phyloP scores from a whole-genome alignment of 371 early-diverging fungal genomes.

The Rhizopus arrhizus region DNA sequence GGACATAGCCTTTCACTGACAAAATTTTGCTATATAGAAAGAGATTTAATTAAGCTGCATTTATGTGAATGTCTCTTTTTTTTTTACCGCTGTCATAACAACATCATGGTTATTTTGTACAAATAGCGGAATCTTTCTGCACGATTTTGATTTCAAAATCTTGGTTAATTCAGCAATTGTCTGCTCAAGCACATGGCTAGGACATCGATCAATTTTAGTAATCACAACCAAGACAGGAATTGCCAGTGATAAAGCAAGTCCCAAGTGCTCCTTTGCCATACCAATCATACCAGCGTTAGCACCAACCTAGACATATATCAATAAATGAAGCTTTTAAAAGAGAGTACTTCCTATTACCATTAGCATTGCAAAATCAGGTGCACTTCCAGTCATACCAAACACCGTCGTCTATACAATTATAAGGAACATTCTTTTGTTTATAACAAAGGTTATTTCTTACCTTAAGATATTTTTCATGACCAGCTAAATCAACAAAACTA shows the following conservation, averaged over 20 bases:
- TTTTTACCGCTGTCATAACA: conserved; percentile 69
- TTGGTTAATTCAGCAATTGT: conserved; percentile 83
- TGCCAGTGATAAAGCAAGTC: conserved; percentile 79
- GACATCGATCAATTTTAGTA: conserved; percentile 93
- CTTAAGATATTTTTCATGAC: conserved; percentile 92
- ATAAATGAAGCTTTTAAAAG: too few relatives aligned
- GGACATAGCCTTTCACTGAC: conserved; percentile 89
- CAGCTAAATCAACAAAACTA: conserved; percentile 88
- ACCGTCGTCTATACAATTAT: conserved; percentile 74
- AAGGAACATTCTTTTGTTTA: neutral
- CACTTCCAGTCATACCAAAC: conserved; percentile 88
- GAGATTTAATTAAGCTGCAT: neutral
- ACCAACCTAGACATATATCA: conserved; percentile 52
- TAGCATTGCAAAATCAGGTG: conserved; percentile 90
- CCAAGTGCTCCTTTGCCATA: conserved; percentile 95
- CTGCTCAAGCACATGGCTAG: conserved; percentile 77
- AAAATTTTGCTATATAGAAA: conserved; percentile 60
- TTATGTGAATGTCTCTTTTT: neutral
- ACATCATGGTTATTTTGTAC: conserved; percentile 76
- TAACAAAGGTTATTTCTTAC: conserved; percentile 15
- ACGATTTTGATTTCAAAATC: conserved; percentile 85
- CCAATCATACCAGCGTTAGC: conserved; percentile 91
- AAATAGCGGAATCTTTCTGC: conserved; percentile 90
- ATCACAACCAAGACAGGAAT: conserved; percentile 90
- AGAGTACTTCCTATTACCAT: conserved; percentile 52